A percentile compares a stretch with the other conserved stretches of the same genome.
Evolutionary conservation across 345 rosid genomes (phyloP).

Genomic region (Pugionium cornutum): DNA sequence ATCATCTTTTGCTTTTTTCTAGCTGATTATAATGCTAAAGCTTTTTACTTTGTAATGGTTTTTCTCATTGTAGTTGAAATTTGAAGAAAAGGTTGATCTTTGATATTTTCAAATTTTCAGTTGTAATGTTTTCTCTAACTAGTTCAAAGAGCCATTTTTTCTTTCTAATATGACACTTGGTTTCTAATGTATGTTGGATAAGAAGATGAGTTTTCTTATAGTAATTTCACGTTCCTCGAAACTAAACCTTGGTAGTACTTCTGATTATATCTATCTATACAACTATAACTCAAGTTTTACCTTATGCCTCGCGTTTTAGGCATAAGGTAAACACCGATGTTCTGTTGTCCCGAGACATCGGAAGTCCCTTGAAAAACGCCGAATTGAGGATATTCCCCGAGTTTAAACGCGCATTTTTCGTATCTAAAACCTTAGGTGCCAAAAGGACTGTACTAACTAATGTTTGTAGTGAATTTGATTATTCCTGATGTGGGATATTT

Average conservation of each 20-base stretch:
- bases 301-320: too few relatives aligned
- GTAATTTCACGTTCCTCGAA: too few relatives aligned
- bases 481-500: constrained; percentile 33
- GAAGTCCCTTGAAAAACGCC: constrained; percentile 37
- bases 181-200: too few relatives aligned
- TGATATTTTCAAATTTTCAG: background rate
- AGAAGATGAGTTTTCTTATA: too few relatives aligned
- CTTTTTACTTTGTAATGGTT: background rate
- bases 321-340: constrained; percentile 35
- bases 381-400: constrained; percentile 36
- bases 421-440: constrained; percentile 15
- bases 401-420: constrained; percentile 24
- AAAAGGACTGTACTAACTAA: constrained; percentile 35
- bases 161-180: too few relatives aligned
- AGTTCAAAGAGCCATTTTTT: too few relatives aligned
- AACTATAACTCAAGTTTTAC: constrained; percentile 15
- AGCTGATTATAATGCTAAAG: background rate
- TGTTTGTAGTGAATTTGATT: constrained; percentile 37
- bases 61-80: background rate
- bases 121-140: too few relatives aligned
- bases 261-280: too few relatives aligned
- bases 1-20: background rate
- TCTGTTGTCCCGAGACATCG: constrained; percentile 30
- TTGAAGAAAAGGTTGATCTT: background rate
- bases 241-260: too few relatives aligned